Conservation (phyloP, 345 rosid genomes). For the Noccaea bulbosa region DNA sequence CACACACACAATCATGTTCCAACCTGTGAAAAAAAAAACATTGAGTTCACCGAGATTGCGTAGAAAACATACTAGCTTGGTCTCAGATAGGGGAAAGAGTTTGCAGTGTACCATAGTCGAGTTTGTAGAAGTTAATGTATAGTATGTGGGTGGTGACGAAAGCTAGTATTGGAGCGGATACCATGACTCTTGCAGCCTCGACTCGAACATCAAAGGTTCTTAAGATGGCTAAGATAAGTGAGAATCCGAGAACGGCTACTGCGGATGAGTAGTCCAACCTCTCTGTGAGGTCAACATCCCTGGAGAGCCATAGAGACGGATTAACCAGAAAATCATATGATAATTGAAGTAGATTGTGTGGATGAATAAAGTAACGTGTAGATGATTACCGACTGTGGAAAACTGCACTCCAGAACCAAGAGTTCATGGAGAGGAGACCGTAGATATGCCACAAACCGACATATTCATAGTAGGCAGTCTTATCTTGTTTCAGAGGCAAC, state of each 20-base stretch:
- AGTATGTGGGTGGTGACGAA: constrained; percentile 70
- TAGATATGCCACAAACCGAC: constrained; percentile 71
- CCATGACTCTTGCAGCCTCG: constrained; percentile 78
- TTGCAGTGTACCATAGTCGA: constrained; percentile 58
- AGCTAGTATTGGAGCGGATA: constrained; percentile 76
- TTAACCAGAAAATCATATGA: constrained; percentile 16
- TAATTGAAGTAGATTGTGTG: constrained; percentile 4
- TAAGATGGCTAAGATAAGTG: constrained; percentile 62
- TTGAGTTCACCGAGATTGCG: neutral
- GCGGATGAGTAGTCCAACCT: constrained; percentile 77
- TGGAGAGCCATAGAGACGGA: constrained; percentile 35
- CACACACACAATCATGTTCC: constrained; percentile 70
- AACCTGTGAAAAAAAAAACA: constrained; percentile 52
- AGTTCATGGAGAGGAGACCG: constrained; percentile 62
- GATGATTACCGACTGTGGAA: constrained; percentile 72
- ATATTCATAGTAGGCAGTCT: constrained; percentile 62
- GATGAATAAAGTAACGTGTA: neutral
- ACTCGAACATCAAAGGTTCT: constrained; percentile 64
- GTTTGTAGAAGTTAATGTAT: constrained; percentile 62
- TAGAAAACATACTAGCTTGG: constrained; percentile 8
- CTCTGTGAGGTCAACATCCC: constrained; percentile 79
- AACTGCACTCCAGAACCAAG: constrained; percentile 84
- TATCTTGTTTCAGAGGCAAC: constrained; percentile 58
- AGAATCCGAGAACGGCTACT: constrained; percentile 70
- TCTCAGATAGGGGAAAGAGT: constrained; percentile 15